Evolutionary conservation across 176 grass and related monocot species (phyloP).

Genomic region (Stipa capillata): DNA sequence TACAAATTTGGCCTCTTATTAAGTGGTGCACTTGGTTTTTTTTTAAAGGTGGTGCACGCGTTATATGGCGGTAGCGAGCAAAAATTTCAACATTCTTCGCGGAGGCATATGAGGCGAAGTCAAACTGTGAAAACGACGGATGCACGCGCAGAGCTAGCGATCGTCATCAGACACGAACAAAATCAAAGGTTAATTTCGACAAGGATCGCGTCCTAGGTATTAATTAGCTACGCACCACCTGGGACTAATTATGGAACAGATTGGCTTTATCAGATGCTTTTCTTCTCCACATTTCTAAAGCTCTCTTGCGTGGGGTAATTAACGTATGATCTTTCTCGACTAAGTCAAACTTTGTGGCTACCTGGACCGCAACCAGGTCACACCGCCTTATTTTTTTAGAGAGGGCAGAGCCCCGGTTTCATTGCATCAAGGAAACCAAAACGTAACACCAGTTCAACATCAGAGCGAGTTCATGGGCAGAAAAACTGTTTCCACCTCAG

Average conservation of each 20-base stretch:
- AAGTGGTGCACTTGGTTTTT: background rate
- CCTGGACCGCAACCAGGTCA: slow-evolving; percentile 21
- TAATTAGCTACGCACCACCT: slow-evolving; percentile 17
- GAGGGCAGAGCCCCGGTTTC: too few relatives aligned
- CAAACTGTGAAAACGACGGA: slow-evolving; percentile 30
- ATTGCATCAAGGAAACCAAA: too few relatives aligned
- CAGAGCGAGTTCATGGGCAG: too few relatives aligned
- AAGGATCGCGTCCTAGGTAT: slow-evolving; percentile 13
- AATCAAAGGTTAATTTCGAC: slow-evolving; percentile 11
- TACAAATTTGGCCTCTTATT: slow-evolving; percentile 11
- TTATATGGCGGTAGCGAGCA: background rate
- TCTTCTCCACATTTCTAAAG: slow-evolving; percentile 37
- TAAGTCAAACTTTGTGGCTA: slow-evolving; percentile 49
- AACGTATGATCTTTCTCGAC: background rate
- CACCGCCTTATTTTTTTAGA: too few relatives aligned
- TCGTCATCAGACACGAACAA: slow-evolving; percentile 7
- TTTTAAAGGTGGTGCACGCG: background rate
- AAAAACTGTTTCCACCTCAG: too few relatives aligned
- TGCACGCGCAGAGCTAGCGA: slow-evolving; percentile 10
- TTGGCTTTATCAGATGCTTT: slow-evolving; percentile 31
- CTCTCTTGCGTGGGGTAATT: background rate
- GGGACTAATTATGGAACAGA: slow-evolving; percentile 21
- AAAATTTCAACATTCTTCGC: slow-evolving; percentile 37
- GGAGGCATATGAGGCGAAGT: background rate
- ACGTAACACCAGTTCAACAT: too few relatives aligned